phyloP scores from a whole-genome alignment of 805 yeast genomes.

The Kodamaea neixiangensis region DNA sequence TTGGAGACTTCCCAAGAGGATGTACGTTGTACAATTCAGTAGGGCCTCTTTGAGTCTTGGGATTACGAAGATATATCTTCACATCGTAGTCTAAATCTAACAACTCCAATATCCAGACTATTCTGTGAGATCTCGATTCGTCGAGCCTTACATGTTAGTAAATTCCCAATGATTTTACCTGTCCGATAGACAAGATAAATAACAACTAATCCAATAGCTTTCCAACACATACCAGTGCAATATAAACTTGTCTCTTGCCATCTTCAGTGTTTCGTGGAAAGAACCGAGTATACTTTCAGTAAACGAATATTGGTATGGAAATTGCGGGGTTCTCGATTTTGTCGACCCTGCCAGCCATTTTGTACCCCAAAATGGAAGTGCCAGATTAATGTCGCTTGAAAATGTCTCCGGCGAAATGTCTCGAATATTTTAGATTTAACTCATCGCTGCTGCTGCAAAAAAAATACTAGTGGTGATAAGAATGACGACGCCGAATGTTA shows the following conservation, averaged over 20 bases:
- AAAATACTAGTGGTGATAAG: background rate
- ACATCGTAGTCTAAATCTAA: constrained; percentile 56
- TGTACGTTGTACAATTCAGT: constrained; percentile 50
- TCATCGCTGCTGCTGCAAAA: constrained; percentile 5
- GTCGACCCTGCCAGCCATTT: background rate
- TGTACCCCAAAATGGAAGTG: background rate
- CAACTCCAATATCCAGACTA: constrained; percentile 66
- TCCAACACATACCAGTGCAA: constrained; percentile 27
- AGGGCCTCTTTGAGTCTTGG: constrained; percentile 42
- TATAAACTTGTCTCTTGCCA: constrained; percentile 23
- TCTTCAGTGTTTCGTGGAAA: constrained; percentile 1
- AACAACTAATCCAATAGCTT: background rate
- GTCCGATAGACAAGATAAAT: too few relatives aligned
- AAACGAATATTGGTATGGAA: background rate
- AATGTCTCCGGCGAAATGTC: background rate
- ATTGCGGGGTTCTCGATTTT: constrained; percentile 3
- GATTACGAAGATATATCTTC: constrained; percentile 52
- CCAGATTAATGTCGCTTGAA: background rate
- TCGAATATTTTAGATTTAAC: background rate
- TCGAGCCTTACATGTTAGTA: constrained; percentile 40
- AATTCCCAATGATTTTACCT: too few relatives aligned
- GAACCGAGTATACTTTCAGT: background rate
- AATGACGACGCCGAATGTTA: constrained; percentile 23
- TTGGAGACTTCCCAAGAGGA: constrained; percentile 66
- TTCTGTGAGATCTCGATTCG: constrained; percentile 60